These are phyloP conservation scores for Hypoxylon sp. DNA, from an alignment of 2,329 filamentous ascomycete genomes.

Conservation along the genomic window DNA sequence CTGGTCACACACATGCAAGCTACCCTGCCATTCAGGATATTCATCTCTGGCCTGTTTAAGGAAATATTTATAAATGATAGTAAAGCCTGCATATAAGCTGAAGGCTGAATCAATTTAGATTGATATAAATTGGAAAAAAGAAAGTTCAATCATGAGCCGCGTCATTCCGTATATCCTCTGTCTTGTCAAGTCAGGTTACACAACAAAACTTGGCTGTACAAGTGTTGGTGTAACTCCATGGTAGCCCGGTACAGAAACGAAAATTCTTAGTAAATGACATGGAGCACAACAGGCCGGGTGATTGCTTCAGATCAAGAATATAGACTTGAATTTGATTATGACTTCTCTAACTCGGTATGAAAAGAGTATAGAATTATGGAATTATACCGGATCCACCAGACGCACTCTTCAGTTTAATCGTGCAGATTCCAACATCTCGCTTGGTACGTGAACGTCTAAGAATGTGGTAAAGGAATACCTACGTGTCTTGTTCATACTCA, in stretches of 20 bases:
- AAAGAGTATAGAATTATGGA: neutral
- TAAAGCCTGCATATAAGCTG: slow-evolving; percentile 5
- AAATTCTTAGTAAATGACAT: neutral
- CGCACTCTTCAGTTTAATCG: neutral
- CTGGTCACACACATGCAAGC: slow-evolving; percentile 1
- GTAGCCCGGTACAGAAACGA: neutral
- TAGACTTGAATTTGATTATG: neutral
- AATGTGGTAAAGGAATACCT: neutral
- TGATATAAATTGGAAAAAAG: neutral
- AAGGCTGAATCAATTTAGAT: neutral
- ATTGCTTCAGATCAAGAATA: neutral
- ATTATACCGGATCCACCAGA: neutral
- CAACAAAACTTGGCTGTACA: neutral
- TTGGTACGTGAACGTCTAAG: neutral
- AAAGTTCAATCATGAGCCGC: neutral
- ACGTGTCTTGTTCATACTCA: neutral
- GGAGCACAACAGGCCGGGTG: neutral
- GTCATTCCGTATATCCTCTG: neutral
- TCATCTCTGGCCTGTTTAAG: neutral
- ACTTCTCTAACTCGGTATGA: neutral
- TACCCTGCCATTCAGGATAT: neutral
- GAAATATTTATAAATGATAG: neutral
- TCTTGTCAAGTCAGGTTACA: neutral
- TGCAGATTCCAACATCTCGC: neutral
- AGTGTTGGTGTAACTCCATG: neutral